Evolutionary conservation across 2,329 filamentous ascomycete species (phyloP), one percentile per base, ranked within the genome.

Genomic region (Penicillium sp.): DNA sequence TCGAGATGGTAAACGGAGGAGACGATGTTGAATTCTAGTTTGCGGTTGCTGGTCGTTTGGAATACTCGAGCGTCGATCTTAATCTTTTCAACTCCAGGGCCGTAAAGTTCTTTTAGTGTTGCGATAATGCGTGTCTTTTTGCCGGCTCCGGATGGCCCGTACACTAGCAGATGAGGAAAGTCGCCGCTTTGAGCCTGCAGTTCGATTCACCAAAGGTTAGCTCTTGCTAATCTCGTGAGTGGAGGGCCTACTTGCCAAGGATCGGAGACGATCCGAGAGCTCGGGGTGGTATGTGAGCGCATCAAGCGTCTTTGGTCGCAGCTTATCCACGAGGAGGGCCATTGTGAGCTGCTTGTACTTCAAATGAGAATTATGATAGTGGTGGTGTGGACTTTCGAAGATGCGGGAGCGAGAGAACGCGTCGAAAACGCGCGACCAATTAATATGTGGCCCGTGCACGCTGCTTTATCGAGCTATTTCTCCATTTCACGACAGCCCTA

Each of bases 11-110:
- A 99, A 61, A 97, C 87, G 0, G 93, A 97, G 43, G 92, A 87
- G 52, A 99, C 94, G 61, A 99, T 96, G 78, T 97, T 99, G 84
- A 99, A 99, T 77, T 99, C 94, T 67, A 99, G 88, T 77, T 99
- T 99, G 72, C 94, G 91, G 75, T 96, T 97, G 70, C 88, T 89
- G 22, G 86, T 92, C 1, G 94, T 97, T 76, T 96, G 92, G 79
- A 99, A 99, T 56, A 97, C 89, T 61, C 94, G 89, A 12, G 92
- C 90, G 72, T 99, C 94, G 76, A 99, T 97, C 79, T 97, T 97
- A 82, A 99, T 99, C 82, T 97, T 97, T 71, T 99, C 95, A n/a
- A 96, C 94, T 42, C 94, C 93, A 0, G 93, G 88, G 0, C 94
- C 94, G 74, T 94, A 99, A 7, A 99, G 83, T 70, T 97, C 93